Evolutionary conservation across 257 asterid genomes (phyloP), one percentile per base, ranked within the genome.

Genomic region (Oldenlandia corymbosa): DNA sequence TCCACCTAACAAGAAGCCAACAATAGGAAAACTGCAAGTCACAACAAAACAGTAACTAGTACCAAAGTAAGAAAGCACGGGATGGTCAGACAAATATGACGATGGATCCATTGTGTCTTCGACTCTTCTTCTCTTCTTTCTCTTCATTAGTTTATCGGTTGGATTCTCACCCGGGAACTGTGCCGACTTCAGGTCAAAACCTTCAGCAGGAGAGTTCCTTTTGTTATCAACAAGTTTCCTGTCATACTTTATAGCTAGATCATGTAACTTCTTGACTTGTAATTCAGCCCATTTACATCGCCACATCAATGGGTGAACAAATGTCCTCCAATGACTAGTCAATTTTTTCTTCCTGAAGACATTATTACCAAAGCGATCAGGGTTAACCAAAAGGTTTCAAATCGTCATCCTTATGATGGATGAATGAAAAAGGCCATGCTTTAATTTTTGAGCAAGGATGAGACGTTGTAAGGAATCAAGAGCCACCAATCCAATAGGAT

Each of bases 281-380:
- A 90, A 68, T 76, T 90, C 97, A 64, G 69, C 72, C 95, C 95
- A 90, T 77, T 85, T 90, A 75, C 91, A 82, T 17, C 95, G 88
- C 97, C 95, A 87, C 86, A 71, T 73, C 23, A 90, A 68, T 11
- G 95, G 90, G 66, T 73, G 81, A 51, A 80, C 58, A 68, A 49
- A 79, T 52, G 88, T 59, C 75, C 82, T 90, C 97, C 97, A 90
- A 11, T 85, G 95, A 78, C 75, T 30, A 20, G 92, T 82, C 76
- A 79, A 63, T 72, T 75, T 82, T 66, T 72, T 90, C 83, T 62
- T 85, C 88, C 95, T 90, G 69, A 48, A 54, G 57, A 68, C 34
- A n/a, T n/a, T 59, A 75, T 27, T 28, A 53, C 68, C 60, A 61
- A 34, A 62, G 66, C 26, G 53, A 55, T 11, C 34, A 28, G 53